Evolutionary conservation across 345 rosid species (phyloP).

Genomic region (Populus nigra): DNA sequence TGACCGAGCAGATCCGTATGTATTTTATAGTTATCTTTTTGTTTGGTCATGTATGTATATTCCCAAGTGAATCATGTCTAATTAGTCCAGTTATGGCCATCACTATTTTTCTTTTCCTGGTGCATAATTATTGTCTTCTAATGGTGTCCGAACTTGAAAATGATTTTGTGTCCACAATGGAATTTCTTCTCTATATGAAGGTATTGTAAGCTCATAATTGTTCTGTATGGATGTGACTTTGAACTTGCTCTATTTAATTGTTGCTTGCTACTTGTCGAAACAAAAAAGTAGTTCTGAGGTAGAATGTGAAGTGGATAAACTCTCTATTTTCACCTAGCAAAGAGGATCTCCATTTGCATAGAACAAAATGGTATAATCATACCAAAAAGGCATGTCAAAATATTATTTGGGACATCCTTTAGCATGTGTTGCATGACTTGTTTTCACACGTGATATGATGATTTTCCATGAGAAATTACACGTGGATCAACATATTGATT

Average conservation of each 20-base stretch:
- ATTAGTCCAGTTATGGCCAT: not conserved
- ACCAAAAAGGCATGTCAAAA: not conserved
- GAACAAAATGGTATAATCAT: not conserved
- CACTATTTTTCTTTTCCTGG: not conserved
- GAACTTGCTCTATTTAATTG: not conserved
- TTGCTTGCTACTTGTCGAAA: not conserved
- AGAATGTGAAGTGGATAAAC: not conserved
- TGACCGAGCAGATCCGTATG: slow-evolving; percentile 46
- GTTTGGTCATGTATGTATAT: not conserved
- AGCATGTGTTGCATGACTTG: not conserved
- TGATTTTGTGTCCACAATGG: not conserved
- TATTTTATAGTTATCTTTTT: not conserved
- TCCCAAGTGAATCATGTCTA: not conserved
- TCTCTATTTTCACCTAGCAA: not conserved
- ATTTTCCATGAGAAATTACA: not conserved
- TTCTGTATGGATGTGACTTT: not conserved
- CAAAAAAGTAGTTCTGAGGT: not conserved
- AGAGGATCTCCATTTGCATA: not conserved
- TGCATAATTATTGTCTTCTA: not conserved
- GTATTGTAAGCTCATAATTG: not conserved
- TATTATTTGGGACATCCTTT: not conserved
- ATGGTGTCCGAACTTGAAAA: not conserved
- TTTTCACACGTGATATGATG: not conserved
- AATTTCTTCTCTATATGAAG: not conserved
- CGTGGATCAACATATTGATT: not conserved